Base-by-base conservation (phyloP, 805 yeast genomes). In the Cephaloascus albidus region DNA sequence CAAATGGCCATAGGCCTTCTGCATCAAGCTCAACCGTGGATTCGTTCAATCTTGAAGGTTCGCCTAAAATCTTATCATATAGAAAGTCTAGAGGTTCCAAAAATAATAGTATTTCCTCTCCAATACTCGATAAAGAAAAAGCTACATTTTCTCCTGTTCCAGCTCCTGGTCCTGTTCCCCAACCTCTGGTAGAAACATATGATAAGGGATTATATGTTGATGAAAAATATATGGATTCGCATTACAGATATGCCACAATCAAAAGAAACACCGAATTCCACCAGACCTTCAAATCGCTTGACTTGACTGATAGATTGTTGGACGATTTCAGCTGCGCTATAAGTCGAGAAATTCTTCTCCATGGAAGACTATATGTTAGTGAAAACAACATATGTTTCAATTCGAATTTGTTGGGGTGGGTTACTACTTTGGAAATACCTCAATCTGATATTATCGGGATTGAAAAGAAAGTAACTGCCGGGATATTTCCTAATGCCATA, bases 241-340 rank as follows among this genome's bases (percentile, higher is more conserved):
- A 60, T 12, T 81, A 76, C 51, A 66, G 79, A 38, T 84, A 69
- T 41, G 61, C 72, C 14, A 49, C 62, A 1, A 62, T 62, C 52
- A 54, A 53, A 35, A 43, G 63, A 33, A 26, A 88, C 51, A 63
- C 69, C 4, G 95, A 85, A 31, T 93, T 87, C 56, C 97, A 88
- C 58, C 71, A 66, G 32, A 48, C 81, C 2, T 93, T 90, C 65
- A 69, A 77, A 40, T 68, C 78, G 6, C 63, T 87, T 2, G 84
- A 89, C 2, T 61, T 62, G 18, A 72, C 76, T 36, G 97, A 90
- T 51, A 65, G 81, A 38, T 61, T 90, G 14, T 55, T 90, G 28
- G 96, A 87, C 51, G 97, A 88, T 50, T 89, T 83, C 51, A 76
- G 86, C 20, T 93, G 97, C 65, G 96, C 97, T 0, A 61, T 90